Evolutionary conservation across 2,329 filamentous ascomycete species (phyloP).

Genomic region (Torrubiella hemipterigena): DNA sequence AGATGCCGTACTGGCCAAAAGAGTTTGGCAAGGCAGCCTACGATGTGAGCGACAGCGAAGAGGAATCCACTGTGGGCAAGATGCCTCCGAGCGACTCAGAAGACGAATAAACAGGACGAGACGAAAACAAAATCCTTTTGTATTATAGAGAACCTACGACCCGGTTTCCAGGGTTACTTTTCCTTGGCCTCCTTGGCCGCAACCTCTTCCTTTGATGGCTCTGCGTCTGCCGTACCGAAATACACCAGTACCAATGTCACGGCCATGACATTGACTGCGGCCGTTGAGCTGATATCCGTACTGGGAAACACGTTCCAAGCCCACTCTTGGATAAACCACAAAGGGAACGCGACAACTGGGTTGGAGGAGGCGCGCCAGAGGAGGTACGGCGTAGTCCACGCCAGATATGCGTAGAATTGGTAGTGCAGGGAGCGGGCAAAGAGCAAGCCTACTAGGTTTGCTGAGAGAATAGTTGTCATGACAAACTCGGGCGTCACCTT

Average conservation of each 20-base stretch:
- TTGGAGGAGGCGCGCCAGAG: constrained; percentile 68
- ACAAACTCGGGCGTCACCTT: constrained; percentile 60
- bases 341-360: constrained; percentile 50
- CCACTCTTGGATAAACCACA: constrained; percentile 78
- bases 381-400: constrained; percentile 79
- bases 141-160: too few species aligned
- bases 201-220: constrained; percentile 7
- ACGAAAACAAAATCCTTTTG: constrained; percentile 3
- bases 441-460: constrained; percentile 68
- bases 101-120: constrained; percentile 36
- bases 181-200: constrained; percentile 10
- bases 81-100: constrained; percentile 77
- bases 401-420: constrained; percentile 88
- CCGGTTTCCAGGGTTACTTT: constrained; percentile 5
- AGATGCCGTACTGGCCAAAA: constrained; percentile 78
- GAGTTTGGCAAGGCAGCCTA: constrained; percentile 60
- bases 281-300: constrained; percentile 38
- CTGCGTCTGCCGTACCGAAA: constrained; percentile 32
- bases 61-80: constrained; percentile 70
- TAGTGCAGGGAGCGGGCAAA: constrained; percentile 87
- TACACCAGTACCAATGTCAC: constrained; percentile 53
- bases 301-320: constrained; percentile 95
- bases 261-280: constrained; percentile 60
- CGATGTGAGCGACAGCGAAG: constrained; percentile 55
- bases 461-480: constrained; percentile 63